phyloP scores from a whole-genome alignment of 176 grass and related monocot genomes.

The Oryza nivara region DNA sequence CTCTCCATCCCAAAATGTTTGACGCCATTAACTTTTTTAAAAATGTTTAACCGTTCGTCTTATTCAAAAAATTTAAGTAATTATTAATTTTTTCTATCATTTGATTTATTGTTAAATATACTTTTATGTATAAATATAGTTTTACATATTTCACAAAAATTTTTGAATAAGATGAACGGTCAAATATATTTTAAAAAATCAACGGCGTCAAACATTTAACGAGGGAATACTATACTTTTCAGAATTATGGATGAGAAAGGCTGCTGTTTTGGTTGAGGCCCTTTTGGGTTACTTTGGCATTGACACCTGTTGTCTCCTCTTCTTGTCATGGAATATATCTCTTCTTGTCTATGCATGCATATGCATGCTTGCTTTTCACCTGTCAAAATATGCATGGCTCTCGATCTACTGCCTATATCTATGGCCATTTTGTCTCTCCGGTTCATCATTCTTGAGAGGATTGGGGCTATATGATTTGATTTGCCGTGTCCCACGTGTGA shows the following conservation, averaged over 20 bases:
- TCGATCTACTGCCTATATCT: constrained; percentile 27
- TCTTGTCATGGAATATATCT: constrained; percentile 12
- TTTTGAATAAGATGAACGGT: too few relatives aligned
- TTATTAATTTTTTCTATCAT: too few relatives aligned
- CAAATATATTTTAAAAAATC: too few relatives aligned
- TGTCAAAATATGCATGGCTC: not conserved
- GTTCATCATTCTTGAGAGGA: constrained; percentile 20
- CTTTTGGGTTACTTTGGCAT: not conserved
- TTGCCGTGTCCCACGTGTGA: not conserved
- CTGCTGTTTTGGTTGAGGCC: not conserved
- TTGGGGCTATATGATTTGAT: not conserved
- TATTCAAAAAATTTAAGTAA: too few relatives aligned
- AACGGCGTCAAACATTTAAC: too few relatives aligned
- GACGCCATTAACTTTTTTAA: too few relatives aligned
- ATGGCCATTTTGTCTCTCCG: not conserved
- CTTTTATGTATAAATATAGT: too few relatives aligned
- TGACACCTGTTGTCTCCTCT: constrained; percentile 32
- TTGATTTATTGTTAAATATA: too few relatives aligned
- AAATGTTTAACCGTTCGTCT: too few relatives aligned
- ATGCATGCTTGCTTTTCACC: constrained; percentile 7
- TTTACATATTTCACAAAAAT: too few relatives aligned
- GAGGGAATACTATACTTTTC: not conserved
- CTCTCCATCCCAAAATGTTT: too few relatives aligned
- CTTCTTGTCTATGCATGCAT: not conserved
- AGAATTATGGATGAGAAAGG: not conserved